Evolutionary conservation across 83 land plant genomes (phyloP), one percentile per base, ranked within the genome.

Genomic region (Diphasiastrum complanatum): DNA sequence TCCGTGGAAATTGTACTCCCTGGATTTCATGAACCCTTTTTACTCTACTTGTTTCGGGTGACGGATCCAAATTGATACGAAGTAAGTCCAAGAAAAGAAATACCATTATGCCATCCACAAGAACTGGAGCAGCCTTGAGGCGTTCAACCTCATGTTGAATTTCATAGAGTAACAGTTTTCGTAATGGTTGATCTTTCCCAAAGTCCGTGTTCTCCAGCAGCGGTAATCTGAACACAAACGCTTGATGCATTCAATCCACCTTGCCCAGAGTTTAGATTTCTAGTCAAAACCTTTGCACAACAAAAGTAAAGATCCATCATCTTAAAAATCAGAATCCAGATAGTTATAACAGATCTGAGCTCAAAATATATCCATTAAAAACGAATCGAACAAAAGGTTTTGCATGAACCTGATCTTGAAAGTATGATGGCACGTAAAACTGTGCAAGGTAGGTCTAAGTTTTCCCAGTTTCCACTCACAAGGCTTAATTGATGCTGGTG

Each of bases 381-480:
- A 64, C 18, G 6, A 51, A 46, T 12, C 0, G n/a, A 3, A 5
- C n/a, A 36, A 24, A n/a, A 33, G 60, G 8, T 18, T 22, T 29
- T 27, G 26, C 18, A 19, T 16, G 23, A 19, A 67, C 70, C 63
- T 67, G 63, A 67, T 58, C 33, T 67, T 63, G 29, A 67, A 43
- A 23, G 51, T 23, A 47, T 67, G 52, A 18, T 63, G 35, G 45
- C 66, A 59, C 22, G 57, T 16, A 22, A 67, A 67, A 6, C 49
- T 33, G 33, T 67, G 70, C 22, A 67, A 25, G 52, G 29, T 67
- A 19, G 63, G 35, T 51, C 56, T 47, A n/a, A 67, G n/a, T 52
- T 67, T 58, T 45, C 63, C 70, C 14, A 67, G 70, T 36, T 67
- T 67, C 70, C 70, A 67, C 27, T 67, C 70, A 20, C 70, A 67